Evolutionary conservation across 169 alveolate species (phyloP).

Genomic region (Plasmodium fragile): DNA sequence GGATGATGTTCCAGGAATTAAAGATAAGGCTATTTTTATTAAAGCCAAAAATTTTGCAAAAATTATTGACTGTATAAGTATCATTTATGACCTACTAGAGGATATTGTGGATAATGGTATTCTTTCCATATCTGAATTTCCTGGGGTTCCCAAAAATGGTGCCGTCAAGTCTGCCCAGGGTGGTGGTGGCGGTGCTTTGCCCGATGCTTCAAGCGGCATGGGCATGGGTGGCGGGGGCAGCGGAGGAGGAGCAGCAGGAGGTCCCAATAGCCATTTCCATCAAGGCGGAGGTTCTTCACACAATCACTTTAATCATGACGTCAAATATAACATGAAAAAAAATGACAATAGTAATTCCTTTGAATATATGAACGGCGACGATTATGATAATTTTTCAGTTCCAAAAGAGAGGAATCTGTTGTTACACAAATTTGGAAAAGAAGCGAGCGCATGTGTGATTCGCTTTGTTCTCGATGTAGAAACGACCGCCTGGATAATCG

Average conservation of each 20-base stretch:
- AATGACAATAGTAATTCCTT: constrained; percentile 45
- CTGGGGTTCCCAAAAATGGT: constrained; percentile 55
- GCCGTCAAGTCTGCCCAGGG: not conserved
- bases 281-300: not conserved
- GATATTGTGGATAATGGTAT: constrained; percentile 69
- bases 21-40: constrained; percentile 69
- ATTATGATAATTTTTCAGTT: constrained; percentile 38
- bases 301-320: not conserved
- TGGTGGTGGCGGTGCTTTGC: not conserved
- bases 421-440: constrained; percentile 49
- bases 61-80: constrained; percentile 64
- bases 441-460: constrained; percentile 53
- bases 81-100: constrained; percentile 51
- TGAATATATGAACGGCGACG: constrained; percentile 3
- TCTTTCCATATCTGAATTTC: constrained; percentile 42
- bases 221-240: not conserved
- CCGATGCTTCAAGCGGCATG: not conserved
- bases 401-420: constrained; percentile 50
- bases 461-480: constrained; percentile 72
- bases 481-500: constrained; percentile 74
- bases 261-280: not conserved
- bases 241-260: not conserved
- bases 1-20: constrained; percentile 74
- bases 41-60: constrained; percentile 46
- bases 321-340: constrained; percentile 37